Percentiles rank a stretch among this genome's conserved stretches.
phyloP scores from a whole-genome alignment of 2,329 filamentous ascomycete species.

The Cytospora leucostoma region DNA sequence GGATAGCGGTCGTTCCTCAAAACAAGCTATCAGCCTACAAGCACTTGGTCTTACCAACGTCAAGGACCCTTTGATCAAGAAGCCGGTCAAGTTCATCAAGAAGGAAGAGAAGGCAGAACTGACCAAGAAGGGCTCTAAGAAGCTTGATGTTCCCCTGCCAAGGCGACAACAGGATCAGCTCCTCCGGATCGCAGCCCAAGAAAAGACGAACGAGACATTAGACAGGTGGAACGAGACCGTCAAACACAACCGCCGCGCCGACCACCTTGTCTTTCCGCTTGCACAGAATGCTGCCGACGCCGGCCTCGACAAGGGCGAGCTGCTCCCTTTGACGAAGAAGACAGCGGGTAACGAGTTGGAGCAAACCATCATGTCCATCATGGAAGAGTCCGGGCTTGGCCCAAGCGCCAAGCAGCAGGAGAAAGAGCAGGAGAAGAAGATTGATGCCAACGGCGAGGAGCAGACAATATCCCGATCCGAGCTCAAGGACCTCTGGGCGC shows the following conservation, averaged over 20 bases:
- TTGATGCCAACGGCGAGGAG: conserved; percentile 67
- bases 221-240: conserved; percentile 93
- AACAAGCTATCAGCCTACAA: conserved; percentile 70
- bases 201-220: conserved; percentile 88
- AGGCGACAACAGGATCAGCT: conserved; percentile 85
- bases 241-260: conserved; percentile 87
- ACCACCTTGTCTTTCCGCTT: conserved; percentile 86
- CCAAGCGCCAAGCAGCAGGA: conserved; percentile 48
- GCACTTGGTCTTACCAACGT: conserved; percentile 73
- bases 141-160: conserved; percentile 79
- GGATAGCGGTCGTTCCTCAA: conserved; percentile 51
- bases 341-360: conserved; percentile 80
- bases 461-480: conserved; percentile 69
- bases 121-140: conserved; percentile 61
- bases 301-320: conserved; percentile 62
- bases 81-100: conserved; percentile 73
- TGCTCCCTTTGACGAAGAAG: conserved; percentile 63
- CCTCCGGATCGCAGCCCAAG: conserved; percentile 79
- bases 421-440: conserved; percentile 61
- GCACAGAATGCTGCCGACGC: conserved; percentile 67
- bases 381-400: conserved; percentile 82
- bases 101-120: conserved; percentile 57
- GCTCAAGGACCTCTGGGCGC: conserved; percentile 69
- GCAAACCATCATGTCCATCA: conserved; percentile 80
- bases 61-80: conserved; percentile 74